A percentile compares a stretch with the other conserved stretches of the same genome.
These are phyloP conservation scores for Collybia sordida DNA, from an alignment of 768 basidiomycete genomes.

Conservation along the genomic window DNA sequence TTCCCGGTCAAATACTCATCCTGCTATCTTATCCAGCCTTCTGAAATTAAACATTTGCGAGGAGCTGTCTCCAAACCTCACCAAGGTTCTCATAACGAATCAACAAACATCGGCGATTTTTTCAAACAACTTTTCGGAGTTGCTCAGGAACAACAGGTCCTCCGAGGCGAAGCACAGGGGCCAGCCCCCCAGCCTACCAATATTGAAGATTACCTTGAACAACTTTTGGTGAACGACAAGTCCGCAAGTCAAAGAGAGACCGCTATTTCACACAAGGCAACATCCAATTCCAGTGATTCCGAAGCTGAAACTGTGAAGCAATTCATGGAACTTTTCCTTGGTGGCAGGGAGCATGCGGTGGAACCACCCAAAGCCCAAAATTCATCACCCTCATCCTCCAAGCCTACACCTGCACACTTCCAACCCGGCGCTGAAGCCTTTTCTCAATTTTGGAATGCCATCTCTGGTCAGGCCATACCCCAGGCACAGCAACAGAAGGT, in stretches of 20 bases:
- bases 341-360: not conserved
- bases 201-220: no score
- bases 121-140: no score
- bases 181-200: no score
- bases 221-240: no score
- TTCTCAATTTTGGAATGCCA: not conserved
- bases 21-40: not conserved
- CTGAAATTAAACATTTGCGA: no score
- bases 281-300: not conserved
- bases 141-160: no score
- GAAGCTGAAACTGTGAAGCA: constrained; percentile 9
- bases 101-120: no score
- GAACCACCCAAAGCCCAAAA: not conserved
- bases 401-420: not conserved
- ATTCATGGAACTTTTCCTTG: constrained; percentile 12
- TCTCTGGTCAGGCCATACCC: not conserved
- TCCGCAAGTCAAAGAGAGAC: no score
- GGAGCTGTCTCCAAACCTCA: no score
- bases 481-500: constrained; percentile 1
- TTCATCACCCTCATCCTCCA: not conserved
- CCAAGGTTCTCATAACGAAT: no score
- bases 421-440: not conserved
- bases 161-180: no score
- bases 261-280: not conserved
- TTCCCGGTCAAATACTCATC: not conserved